phyloP scores from a whole-genome alignment of 2,329 filamentous ascomycete genomes.

The Myriosclerotinia scirpicola region DNA sequence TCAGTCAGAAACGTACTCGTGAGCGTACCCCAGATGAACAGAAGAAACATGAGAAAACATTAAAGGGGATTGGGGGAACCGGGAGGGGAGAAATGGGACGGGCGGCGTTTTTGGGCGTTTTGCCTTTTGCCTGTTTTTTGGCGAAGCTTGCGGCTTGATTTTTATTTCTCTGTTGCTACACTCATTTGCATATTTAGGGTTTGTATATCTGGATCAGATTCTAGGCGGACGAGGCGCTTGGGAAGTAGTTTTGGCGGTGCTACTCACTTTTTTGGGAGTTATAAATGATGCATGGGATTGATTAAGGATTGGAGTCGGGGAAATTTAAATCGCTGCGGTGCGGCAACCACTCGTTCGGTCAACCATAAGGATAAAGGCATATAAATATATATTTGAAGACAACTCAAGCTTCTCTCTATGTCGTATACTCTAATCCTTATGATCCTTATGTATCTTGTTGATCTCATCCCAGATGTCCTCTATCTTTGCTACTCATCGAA shows the following conservation, averaged over 20 bases:
- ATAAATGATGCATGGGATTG: background rate
- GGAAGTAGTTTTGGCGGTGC: background rate
- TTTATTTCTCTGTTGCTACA: background rate
- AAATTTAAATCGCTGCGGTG: background rate
- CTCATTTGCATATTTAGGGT: background rate
- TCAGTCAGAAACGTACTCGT: background rate
- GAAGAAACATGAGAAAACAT: conserved; percentile 11
- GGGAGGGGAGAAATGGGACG: conserved; percentile 21
- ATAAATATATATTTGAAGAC: background rate
- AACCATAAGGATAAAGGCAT: background rate
- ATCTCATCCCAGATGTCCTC: background rate
- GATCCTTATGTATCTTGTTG: background rate
- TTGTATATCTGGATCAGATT: too few relatives aligned
- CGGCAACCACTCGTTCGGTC: background rate
- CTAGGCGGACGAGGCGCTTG: background rate
- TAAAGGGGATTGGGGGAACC: conserved; percentile 3
- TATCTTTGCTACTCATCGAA: background rate
- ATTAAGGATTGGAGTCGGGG: background rate
- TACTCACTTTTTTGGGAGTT: background rate
- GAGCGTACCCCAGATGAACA: background rate
- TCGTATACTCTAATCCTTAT: background rate
- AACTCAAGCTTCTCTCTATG: background rate
- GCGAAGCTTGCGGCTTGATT: conserved; percentile 15
- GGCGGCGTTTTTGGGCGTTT: background rate
- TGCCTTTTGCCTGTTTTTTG: conserved; percentile 17